A percentile compares a stretch with the other conserved stretches of the same genome.
Conservation (phyloP, 805 yeast species). For the Lachancea sp. region DNA sequence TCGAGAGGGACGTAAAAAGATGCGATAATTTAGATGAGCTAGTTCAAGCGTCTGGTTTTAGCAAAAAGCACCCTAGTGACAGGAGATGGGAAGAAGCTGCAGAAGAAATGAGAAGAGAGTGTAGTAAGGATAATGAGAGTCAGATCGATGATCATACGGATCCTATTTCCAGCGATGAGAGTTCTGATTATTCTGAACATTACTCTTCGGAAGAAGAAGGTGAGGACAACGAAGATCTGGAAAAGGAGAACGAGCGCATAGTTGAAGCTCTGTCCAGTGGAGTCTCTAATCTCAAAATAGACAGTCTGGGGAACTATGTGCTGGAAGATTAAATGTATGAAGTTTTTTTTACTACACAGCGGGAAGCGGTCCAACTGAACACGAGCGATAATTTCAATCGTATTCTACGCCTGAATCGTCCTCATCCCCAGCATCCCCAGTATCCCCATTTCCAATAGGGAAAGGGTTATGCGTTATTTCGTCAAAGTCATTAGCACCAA, state of each 20-base stretch:
- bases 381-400: conserved; percentile 26
- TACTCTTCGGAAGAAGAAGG: conserved; percentile 29
- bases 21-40: conserved; percentile 67
- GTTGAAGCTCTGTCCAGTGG: conserved; percentile 65
- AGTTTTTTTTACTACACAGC: not conserved
- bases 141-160: conserved; percentile 29
- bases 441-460: conserved; percentile 1
- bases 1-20: conserved; percentile 69
- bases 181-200: conserved; percentile 46
- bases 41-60: conserved; percentile 86
- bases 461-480: conserved; percentile 18
- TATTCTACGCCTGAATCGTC: conserved; percentile 36
- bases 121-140: conserved; percentile 14
- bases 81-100: conserved; percentile 75
- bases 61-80: conserved; percentile 46
- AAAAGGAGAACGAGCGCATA: conserved; percentile 52
- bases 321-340: conserved; percentile 37
- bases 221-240: conserved; percentile 30
- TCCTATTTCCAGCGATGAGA: conserved; percentile 45
- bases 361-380: no score
- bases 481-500: conserved; percentile 7
- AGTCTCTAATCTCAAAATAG: conserved; percentile 63
- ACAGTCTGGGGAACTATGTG: conserved; percentile 75
- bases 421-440: conserved; percentile 31
- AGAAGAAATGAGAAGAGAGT: conserved; percentile 45